These are phyloP conservation scores for Saussurea involucrata DNA, from an alignment of 129 eudicot species.

Conservation along the genomic window DNA sequence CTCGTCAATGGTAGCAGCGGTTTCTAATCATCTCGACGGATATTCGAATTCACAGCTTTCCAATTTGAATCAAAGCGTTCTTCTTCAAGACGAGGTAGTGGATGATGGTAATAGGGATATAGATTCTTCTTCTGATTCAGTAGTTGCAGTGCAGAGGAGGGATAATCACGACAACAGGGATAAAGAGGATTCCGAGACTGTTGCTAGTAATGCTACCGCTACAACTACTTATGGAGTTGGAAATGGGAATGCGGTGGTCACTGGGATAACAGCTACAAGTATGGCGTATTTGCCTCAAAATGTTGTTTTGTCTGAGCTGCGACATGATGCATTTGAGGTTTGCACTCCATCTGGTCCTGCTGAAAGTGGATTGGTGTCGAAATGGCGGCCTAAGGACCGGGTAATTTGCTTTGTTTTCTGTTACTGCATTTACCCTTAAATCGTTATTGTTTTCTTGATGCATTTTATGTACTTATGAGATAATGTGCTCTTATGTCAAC, in stretches of 20 bases:
- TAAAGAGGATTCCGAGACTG: conserved; percentile 51
- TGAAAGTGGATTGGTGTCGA: conserved; percentile 77
- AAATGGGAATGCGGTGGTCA: conserved; percentile 25
- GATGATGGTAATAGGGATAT: conserved; percentile 32
- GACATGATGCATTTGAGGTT: conserved; percentile 84
- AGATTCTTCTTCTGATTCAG: conserved; percentile 33
- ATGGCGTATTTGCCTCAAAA: conserved; percentile 89
- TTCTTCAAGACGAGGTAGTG: conserved; percentile 16
- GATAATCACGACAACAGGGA: conserved; percentile 19
- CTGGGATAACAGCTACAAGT: conserved; percentile 53
- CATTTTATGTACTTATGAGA: conserved; percentile 3
- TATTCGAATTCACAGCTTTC: conserved; percentile 28
- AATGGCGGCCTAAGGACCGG: conserved; percentile 90
- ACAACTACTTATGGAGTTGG: conserved; percentile 35
- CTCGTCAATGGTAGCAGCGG: conserved; percentile 36
- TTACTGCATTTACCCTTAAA: neutral
- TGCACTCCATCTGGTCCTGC: conserved; percentile 72
- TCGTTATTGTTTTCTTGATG: neutral
- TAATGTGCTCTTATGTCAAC: neutral
- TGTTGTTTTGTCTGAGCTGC: conserved; percentile 71
- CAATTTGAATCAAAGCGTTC: conserved; percentile 13
- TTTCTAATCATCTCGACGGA: conserved; percentile 51
- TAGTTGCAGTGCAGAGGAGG: conserved; percentile 30
- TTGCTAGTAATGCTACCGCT: conserved; percentile 35
- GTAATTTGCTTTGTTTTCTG: conserved; percentile 35